A percentile compares a stretch with the other conserved stretches of the same genome.
Conservation (phyloP, 768 basidiomycete species). For the Panaeolus cyanescens region DNA sequence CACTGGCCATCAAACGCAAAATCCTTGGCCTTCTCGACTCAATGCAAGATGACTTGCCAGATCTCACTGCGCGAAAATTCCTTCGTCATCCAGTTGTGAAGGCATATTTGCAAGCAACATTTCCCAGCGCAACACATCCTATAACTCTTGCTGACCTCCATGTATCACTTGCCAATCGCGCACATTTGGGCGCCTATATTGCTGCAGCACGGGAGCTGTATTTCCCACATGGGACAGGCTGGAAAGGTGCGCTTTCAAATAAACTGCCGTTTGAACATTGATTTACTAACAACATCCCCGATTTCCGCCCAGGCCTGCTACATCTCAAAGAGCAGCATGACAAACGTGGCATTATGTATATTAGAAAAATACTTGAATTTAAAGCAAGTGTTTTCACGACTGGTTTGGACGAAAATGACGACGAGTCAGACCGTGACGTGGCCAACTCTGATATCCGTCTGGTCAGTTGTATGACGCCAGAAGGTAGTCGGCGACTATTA, state of each 20-base stretch:
- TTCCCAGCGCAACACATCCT: not conserved
- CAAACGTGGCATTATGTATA: too few species aligned
- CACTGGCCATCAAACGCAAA: conserved; percentile 8
- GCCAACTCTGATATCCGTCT: conserved; percentile 10
- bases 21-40: conserved; percentile 1
- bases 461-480: conserved; percentile 24
- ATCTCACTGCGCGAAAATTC: conserved; percentile 12
- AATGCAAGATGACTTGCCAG: conserved; percentile 5
- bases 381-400: too few species aligned
- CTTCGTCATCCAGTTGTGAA: conserved; percentile 6
- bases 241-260: conserved; percentile 8
- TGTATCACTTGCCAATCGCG: conserved; percentile 9
- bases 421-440: too few species aligned
- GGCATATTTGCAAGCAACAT: not conserved
- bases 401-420: too few species aligned
- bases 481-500: conserved; percentile 17
- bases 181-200: conserved; percentile 8
- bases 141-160: conserved; percentile 8
- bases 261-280: not conserved
- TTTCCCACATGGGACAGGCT: conserved; percentile 12
- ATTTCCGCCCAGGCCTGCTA: not conserved
- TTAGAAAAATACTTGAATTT: too few species aligned
- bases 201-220: not conserved
- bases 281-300: not conserved
- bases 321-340: conserved; percentile 9